Evolutionary conservation across 805 yeast species (phyloP).

Genomic region (Zygosaccharomyces pseudorouxii): DNA sequence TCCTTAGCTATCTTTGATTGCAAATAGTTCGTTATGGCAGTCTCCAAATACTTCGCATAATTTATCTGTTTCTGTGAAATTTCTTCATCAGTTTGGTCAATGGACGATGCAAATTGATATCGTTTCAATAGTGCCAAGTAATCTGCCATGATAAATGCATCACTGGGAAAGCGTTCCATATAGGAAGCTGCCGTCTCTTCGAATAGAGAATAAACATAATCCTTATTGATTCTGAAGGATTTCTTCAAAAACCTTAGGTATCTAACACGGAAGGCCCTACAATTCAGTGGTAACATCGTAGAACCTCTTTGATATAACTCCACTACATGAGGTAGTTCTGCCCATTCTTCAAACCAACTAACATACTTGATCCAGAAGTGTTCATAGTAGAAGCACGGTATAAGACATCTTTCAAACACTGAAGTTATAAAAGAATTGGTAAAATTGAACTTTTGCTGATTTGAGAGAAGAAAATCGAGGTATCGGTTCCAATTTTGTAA

Average conservation of each 20-base stretch:
- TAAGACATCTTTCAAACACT: constrained; percentile 67
- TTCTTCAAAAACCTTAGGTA: constrained; percentile 22
- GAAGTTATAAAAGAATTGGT: constrained; percentile 36
- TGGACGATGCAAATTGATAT: constrained; percentile 19
- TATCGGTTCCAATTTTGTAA: constrained; percentile 58
- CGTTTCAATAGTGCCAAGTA: constrained; percentile 25
- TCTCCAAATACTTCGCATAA: constrained; percentile 26
- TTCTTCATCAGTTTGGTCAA: constrained; percentile 19
- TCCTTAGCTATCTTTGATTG: constrained; percentile 19
- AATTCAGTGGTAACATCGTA: constrained; percentile 36
- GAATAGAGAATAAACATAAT: constrained; percentile 13
- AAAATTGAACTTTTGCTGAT: constrained; percentile 27
- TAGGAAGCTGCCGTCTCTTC: constrained; percentile 13
- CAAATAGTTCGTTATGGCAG: constrained; percentile 21
- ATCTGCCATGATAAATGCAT: constrained; percentile 16
- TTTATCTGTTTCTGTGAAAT: constrained; percentile 22
- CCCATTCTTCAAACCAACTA: constrained; percentile 42
- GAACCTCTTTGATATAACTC: constrained; percentile 50
- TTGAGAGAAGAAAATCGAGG: constrained; percentile 47
- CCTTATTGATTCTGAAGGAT: constrained; percentile 11
- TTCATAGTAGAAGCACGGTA: constrained; percentile 59
- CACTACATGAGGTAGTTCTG: constrained; percentile 35
- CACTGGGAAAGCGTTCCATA: constrained; percentile 19
- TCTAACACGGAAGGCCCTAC: constrained; percentile 15
- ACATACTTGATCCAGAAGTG: constrained; percentile 67